These are phyloP conservation scores for Lizonia empirigonia DNA, from an alignment of 2,329 filamentous ascomycete species.

Conservation along the genomic window DNA sequence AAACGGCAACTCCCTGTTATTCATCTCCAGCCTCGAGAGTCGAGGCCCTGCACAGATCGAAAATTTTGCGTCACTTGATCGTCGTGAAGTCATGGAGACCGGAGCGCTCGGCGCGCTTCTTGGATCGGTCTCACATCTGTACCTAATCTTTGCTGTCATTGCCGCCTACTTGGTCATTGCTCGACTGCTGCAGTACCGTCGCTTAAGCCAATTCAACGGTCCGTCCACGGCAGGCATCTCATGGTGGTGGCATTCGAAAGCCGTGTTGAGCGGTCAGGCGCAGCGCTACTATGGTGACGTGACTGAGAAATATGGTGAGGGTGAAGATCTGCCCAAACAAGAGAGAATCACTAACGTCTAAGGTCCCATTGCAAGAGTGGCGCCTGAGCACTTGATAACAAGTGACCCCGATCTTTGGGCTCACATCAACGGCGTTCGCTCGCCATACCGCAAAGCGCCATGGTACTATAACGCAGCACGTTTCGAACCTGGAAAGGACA, in stretches of 20 bases:
- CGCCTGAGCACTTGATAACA: slow-evolving; percentile 57
- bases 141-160: slow-evolving; percentile 17
- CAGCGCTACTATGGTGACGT: slow-evolving; percentile 37
- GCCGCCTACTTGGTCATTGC: slow-evolving; percentile 24
- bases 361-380: slow-evolving; percentile 54
- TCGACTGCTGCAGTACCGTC: slow-evolving; percentile 34
- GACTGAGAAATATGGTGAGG: slow-evolving; percentile 41
- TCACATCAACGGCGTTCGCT: slow-evolving; percentile 50
- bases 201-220: slow-evolving; percentile 42
- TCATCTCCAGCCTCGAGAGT: background rate
- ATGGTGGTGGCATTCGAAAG: slow-evolving; percentile 41
- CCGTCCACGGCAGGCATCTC: slow-evolving; percentile 38
- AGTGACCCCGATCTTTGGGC: slow-evolving; percentile 56
- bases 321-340: background rate
- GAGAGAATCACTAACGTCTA: background rate
- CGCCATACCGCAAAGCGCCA: slow-evolving; percentile 49
- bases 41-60: background rate
- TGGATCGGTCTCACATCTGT: slow-evolving; percentile 19
- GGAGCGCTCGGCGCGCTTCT: slow-evolving; percentile 9
- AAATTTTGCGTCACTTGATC: slow-evolving; percentile 4
- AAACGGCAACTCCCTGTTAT: background rate
- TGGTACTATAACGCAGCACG: slow-evolving; percentile 52
- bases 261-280: slow-evolving; percentile 33
- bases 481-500: slow-evolving; percentile 61
- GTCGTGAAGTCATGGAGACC: slow-evolving; percentile 16